Base-by-base conservation (phyloP, 1,284 basidiomycete genomes). In the Volvariella volvacea region DNA sequence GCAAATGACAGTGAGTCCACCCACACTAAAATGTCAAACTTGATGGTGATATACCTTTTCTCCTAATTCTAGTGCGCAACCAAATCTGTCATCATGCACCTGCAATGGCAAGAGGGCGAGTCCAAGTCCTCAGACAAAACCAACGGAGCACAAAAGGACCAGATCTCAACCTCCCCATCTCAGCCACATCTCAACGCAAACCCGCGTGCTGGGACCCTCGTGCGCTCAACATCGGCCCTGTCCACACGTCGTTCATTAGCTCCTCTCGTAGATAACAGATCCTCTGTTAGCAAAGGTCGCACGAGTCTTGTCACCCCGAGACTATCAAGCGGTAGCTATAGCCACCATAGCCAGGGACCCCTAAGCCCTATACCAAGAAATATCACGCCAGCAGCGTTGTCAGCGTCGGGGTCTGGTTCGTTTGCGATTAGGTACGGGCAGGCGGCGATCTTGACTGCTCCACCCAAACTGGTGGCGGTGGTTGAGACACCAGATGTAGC, bases 401-500 rank as follows among this genome's bases (percentile, higher is more conserved):
- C 56, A 21, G 52, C 33, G 41, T 46, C 44, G 48, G 17, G 52
- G 54, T 49, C 55, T 54, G 56, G 39, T 21, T 49, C 48, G 22
- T 76, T 78, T 52, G 54, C 73, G 1, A 57, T 80, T 10, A 62
- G 73, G 22, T 82, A 73, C 50, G 83, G 83, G 0, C 72, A 83
- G 16, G 85, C 82, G 6, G 78, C 78, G 17, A 80, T 87, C 37
- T 62, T 88, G 60, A 88, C 83, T 14, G 83, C 85, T 6, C 86
- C 86, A 16, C 88, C 87, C 8, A 81, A 80, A 55, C 64, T 90
- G 30, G 76, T 90, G n/a, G 83, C 80, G 2, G 68, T 89, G 31
- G 81, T 90, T 8, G 87, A 88, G 58, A 90, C 87, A 14, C 86
- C 86, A 0, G 88, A 90, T 60, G 82, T 89, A 6, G 87, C 80